Evolutionary conservation across 2,329 filamentous ascomycete species (phyloP).

Genomic region (Neoscytalidium dimidiatum): DNA sequence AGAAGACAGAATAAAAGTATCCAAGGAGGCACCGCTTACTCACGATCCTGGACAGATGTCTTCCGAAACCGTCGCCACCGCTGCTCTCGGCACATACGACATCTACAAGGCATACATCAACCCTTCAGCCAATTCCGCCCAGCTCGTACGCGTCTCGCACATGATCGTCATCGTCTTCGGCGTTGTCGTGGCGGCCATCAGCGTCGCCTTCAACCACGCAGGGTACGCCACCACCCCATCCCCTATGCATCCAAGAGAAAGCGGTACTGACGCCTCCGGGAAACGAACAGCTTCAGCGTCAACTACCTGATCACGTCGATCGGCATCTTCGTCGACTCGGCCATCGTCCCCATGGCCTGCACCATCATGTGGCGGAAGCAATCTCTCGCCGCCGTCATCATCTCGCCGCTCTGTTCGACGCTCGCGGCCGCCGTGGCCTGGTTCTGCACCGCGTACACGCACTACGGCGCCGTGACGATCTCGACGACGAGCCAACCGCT

Average conservation of each 20-base stretch:
- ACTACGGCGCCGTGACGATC: slow-evolving; percentile 36
- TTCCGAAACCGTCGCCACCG: slow-evolving; percentile 44
- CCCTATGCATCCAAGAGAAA: neutral
- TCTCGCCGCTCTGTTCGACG: slow-evolving; percentile 54
- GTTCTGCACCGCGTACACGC: slow-evolving; percentile 37
- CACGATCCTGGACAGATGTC: slow-evolving; percentile 25
- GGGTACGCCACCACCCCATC: neutral
- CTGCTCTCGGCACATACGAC: slow-evolving; percentile 44
- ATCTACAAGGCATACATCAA: slow-evolving; percentile 47
- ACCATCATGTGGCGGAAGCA: slow-evolving; percentile 41
- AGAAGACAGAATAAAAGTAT: neutral
- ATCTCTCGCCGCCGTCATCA: slow-evolving; percentile 51
- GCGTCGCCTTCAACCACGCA: slow-evolving; percentile 29
- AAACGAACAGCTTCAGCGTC: slow-evolving; percentile 7
- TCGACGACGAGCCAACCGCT: slow-evolving; percentile 30
- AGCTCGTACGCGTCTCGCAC: slow-evolving; percentile 44
- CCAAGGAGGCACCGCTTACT: too few species aligned
- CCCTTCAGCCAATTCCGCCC: slow-evolving; percentile 36
- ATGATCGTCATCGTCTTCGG: slow-evolving; percentile 44
- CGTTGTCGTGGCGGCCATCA: slow-evolving; percentile 39
- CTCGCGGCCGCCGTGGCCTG: slow-evolving; percentile 50
- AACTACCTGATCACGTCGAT: slow-evolving; percentile 33
- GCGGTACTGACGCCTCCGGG: neutral
- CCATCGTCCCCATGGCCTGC: slow-evolving; percentile 43
- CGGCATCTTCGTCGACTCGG: slow-evolving; percentile 45